Conservation (phyloP, 495 filamentous ascomycete genomes). For the Venustampulla echinocandica region DNA sequence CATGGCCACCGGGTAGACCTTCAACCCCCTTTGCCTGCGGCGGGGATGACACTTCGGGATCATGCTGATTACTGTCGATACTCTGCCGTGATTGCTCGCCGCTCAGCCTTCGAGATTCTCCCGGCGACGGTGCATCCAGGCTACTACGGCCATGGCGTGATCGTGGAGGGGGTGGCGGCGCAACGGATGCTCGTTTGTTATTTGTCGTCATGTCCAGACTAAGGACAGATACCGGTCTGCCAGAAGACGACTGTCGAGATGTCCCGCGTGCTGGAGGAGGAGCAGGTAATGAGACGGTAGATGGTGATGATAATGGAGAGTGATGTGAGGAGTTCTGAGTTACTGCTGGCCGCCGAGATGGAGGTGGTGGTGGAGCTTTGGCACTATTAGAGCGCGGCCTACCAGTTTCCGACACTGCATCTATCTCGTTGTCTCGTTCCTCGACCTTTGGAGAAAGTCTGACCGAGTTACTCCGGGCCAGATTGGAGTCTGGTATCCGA, state of each 20-base stretch:
- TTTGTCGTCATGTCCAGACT: constrained; percentile 16
- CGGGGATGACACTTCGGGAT: constrained; percentile 13
- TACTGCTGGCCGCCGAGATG: constrained; percentile 10
- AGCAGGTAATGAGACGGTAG: constrained; percentile 11
- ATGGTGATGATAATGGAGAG: constrained; percentile 7
- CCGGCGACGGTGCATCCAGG: constrained; percentile 10
- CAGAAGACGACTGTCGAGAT: constrained; percentile 4
- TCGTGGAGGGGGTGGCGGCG: constrained; percentile 21
- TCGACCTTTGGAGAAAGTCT: constrained; percentile 20
- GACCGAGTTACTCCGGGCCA: constrained; percentile 7
- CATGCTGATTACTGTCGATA: constrained; percentile 11
- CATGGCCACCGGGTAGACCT: constrained; percentile 1
- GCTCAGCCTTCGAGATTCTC: constrained; percentile 10
- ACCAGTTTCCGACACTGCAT: not conserved
- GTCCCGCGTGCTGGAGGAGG: constrained; percentile 17
- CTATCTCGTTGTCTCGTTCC: constrained; percentile 14
- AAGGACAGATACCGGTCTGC: constrained; percentile 16
- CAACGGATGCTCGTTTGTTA: constrained; percentile 16
- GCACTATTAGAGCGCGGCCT: constrained; percentile 13
- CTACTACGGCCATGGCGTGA: constrained; percentile 15
- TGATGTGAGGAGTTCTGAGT: constrained; percentile 6
- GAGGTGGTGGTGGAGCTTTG: constrained; percentile 20
- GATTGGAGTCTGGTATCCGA: constrained; percentile 16
- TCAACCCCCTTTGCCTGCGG: constrained; percentile 5
- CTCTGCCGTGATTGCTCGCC: constrained; percentile 15